Conservation (phyloP, 768 basidiomycete genomes). For the Phanerodontia chrysosporium region DNA sequence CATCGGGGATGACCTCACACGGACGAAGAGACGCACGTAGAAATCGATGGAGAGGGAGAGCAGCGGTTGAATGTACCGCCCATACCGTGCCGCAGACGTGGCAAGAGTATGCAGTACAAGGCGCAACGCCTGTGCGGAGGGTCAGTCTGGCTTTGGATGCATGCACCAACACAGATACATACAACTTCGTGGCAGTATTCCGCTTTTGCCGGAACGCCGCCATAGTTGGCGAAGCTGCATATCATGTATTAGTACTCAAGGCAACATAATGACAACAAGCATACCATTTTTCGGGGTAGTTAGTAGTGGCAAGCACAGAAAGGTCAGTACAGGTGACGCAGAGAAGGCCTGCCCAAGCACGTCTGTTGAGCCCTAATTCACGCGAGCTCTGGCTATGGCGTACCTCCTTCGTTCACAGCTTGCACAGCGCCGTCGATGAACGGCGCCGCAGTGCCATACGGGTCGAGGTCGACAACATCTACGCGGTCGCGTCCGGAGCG, state of each 20-base stretch:
- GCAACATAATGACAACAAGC: not conserved
- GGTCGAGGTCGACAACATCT: slow-evolving; percentile 96
- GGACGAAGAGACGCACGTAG: slow-evolving; percentile 89
- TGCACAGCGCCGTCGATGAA: slow-evolving; percentile 96
- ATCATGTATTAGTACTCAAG: not conserved
- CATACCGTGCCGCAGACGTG: slow-evolving; percentile 86
- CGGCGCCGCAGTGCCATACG: slow-evolving; percentile 95
- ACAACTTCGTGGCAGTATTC: slow-evolving; percentile 95
- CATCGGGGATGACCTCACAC: slow-evolving; percentile 64
- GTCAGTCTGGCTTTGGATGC: not conserved
- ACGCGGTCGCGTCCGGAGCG: slow-evolving; percentile 70
- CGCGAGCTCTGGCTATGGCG: slow-evolving; percentile 12
- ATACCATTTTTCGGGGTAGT: slow-evolving; percentile 96
- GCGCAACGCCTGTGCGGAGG: slow-evolving; percentile 64
- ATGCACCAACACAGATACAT: slow-evolving; percentile 24
- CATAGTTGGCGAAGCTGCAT: slow-evolving; percentile 88
- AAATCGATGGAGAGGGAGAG: slow-evolving; percentile 95
- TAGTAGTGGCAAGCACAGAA: slow-evolving; percentile 87
- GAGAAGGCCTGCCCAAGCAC: slow-evolving; percentile 58
- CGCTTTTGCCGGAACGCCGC: slow-evolving; percentile 84
- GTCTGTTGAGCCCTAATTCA: not conserved
- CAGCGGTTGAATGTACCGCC: slow-evolving; percentile 85
- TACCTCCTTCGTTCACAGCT: slow-evolving; percentile 82
- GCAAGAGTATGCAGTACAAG: slow-evolving; percentile 86
- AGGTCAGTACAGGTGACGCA: slow-evolving; percentile 97